Evolutionary conservation across 139 green algal genomes (phyloP).

Genomic region (Chlorella sp.): DNA sequence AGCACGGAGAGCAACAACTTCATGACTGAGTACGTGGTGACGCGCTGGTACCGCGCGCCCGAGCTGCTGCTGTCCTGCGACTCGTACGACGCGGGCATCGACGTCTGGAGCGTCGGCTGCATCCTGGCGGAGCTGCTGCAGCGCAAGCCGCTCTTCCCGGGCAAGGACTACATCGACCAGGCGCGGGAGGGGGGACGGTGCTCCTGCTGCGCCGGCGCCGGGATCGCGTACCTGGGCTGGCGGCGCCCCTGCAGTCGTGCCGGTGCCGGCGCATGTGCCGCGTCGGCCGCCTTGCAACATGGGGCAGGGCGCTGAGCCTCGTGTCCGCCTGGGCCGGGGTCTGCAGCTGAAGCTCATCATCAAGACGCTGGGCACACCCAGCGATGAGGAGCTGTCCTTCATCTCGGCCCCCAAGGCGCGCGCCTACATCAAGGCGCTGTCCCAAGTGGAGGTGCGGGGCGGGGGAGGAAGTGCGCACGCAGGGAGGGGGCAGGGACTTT

Average conservation of each 20-base stretch:
- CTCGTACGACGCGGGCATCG: slow-evolving; percentile 78
- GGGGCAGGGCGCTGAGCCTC: no score
- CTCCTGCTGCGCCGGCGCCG: no score
- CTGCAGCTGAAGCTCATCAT: slow-evolving; percentile 90
- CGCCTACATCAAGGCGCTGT: slow-evolving; percentile 79
- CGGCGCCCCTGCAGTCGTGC: no score
- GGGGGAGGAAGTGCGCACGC: not conserved
- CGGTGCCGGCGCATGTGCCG: no score
- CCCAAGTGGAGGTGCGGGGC: slow-evolving; percentile 48
- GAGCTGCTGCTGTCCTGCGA: slow-evolving; percentile 93
- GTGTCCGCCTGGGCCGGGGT: no score
- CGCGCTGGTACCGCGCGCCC: slow-evolving; percentile 93
- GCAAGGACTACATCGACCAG: slow-evolving; percentile 95
- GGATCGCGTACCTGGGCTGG: no score
- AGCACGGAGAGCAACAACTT: slow-evolving; percentile 81
- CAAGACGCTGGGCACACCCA: slow-evolving; percentile 84
- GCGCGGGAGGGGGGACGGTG: no score
- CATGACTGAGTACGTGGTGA: slow-evolving; percentile 98
- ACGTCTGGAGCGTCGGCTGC: slow-evolving; percentile 89
- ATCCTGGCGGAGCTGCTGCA: slow-evolving; percentile 93
- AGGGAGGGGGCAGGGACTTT: no score
- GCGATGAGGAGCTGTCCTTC: slow-evolving; percentile 90
- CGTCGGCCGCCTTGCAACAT: no score
- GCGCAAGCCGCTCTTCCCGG: slow-evolving; percentile 84
- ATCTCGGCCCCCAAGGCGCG: slow-evolving; percentile 83